Base-by-base conservation (phyloP, 106 monocot genomes). In the Apostasia shenzhenica region DNA sequence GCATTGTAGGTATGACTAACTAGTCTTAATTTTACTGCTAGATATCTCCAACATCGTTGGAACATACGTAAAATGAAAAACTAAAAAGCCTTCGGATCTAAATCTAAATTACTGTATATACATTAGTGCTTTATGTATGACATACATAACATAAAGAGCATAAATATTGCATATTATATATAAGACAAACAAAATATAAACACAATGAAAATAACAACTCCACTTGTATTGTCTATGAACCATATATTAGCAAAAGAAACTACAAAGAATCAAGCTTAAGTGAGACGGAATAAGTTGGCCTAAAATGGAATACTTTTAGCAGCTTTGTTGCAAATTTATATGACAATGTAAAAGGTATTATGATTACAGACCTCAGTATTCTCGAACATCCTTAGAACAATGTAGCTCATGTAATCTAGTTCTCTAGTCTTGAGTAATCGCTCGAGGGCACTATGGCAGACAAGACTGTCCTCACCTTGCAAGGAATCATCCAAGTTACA, bases 351-450 rank as follows among this genome's bases (percentile, higher is more conserved):
- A 39, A 4, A 54, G 2, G 6, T 8, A 57, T 57, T 54, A 54
- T 6, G 42, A 61, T 26, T 26, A 49, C 57, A 44, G 86, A 92
- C 95, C 92, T 97, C 97, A 14, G 86, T 89, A 64, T 89, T 97
- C 76, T 97, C 97, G 70, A 97, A 97, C 97, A 97, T 81, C 55
- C 97, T 86, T 6, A 97, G 77, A 68, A 92, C 97, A 73, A 97
- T 89, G 56, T 92, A 87, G 66, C 97, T 97, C 97, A 97, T 97
- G 79, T 97, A 97, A 74, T 97, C 97, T 72, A 97, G 97, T 75
- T 97, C 97, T 49, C 85, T 82, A 6, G 89, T 90, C 77, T 83
- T 85, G 60, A 77, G 81, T 53, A 97, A 67, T n/a, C 86, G 79
- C 47, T 92, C 92, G 56, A 89, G 64, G 45, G 87, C 87, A 79